Conservation (phyloP, 768 basidiomycete genomes). For the Trametes maxima region DNA sequence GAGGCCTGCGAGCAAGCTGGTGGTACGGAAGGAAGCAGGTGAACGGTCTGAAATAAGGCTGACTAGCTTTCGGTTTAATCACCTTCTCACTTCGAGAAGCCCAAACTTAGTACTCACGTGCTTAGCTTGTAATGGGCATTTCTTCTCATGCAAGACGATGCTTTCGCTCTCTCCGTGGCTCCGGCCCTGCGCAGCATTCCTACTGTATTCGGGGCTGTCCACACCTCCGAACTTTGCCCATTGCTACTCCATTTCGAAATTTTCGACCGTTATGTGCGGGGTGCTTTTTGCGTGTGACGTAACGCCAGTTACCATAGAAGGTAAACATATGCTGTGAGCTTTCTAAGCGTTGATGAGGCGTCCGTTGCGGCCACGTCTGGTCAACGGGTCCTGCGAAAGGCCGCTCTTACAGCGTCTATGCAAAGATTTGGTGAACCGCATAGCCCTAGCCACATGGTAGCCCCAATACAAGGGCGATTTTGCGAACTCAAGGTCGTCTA, state of each 20-base stretch:
- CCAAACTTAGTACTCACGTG: conserved; percentile 7
- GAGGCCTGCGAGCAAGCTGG: background rate
- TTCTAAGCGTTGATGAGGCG: too few relatives aligned
- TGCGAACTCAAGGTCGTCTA: too few relatives aligned
- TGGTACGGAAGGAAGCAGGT: background rate
- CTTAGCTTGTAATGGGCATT: background rate
- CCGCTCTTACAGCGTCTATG: too few relatives aligned
- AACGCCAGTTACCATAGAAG: too few relatives aligned
- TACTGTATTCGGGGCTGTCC: conserved; percentile 7
- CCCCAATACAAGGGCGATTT: too few relatives aligned
- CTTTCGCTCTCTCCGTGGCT: conserved; percentile 5
- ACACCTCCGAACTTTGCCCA: conserved; percentile 9
- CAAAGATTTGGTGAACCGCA: too few relatives aligned
- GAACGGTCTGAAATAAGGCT: background rate
- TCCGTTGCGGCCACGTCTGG: too few relatives aligned
- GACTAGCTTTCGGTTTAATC: background rate
- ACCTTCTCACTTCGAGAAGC: background rate
- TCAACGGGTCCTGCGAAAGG: too few relatives aligned
- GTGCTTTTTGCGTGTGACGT: too few relatives aligned
- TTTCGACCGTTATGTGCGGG: too few relatives aligned
- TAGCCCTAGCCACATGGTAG: too few relatives aligned
- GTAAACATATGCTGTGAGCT: too few relatives aligned
- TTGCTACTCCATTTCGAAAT: background rate
- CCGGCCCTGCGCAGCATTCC: conserved; percentile 2
- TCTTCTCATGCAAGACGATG: background rate